Evolutionary conservation across 2,329 filamentous ascomycete genomes (phyloP).

Genomic region (Xylaria sp.): DNA sequence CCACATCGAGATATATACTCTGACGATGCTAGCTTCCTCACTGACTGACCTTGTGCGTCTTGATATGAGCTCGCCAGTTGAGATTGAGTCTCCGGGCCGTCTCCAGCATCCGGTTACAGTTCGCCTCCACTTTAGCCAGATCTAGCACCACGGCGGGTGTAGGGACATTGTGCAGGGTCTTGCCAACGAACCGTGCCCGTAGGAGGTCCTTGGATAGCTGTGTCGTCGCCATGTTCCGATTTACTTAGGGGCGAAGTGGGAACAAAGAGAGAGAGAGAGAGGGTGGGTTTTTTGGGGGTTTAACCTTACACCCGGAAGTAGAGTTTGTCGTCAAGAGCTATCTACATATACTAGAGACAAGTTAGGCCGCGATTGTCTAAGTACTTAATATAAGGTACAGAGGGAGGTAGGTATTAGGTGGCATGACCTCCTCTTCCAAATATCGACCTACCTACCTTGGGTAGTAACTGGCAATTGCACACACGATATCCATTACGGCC

Average conservation of each 20-base stretch:
- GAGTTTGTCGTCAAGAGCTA: neutral
- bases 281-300: neutral
- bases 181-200: slow-evolving; percentile 64
- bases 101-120: slow-evolving; percentile 78
- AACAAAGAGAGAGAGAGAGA: neutral
- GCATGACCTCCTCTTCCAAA: no score
- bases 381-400: no score
- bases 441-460: neutral
- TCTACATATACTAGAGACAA: neutral
- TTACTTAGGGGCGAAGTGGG: neutral
- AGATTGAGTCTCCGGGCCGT: slow-evolving; percentile 69
- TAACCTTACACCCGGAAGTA: neutral
- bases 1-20: neutral
- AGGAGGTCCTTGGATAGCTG: slow-evolving; percentile 52
- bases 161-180: slow-evolving; percentile 68
- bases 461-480: neutral
- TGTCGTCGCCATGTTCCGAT: slow-evolving; percentile 40
- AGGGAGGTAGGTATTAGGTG: slow-evolving; percentile 19
- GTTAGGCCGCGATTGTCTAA: slow-evolving; percentile 21
- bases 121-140: slow-evolving; percentile 70
- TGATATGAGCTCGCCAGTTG: slow-evolving; percentile 80
- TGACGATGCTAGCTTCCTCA: neutral
- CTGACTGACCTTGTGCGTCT: slow-evolving; percentile 79
- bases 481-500: neutral
- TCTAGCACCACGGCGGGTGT: slow-evolving; percentile 78